phyloP scores from a whole-genome alignment of 192 early-diverging fungal genomes.

The Entomortierella parvispora region DNA sequence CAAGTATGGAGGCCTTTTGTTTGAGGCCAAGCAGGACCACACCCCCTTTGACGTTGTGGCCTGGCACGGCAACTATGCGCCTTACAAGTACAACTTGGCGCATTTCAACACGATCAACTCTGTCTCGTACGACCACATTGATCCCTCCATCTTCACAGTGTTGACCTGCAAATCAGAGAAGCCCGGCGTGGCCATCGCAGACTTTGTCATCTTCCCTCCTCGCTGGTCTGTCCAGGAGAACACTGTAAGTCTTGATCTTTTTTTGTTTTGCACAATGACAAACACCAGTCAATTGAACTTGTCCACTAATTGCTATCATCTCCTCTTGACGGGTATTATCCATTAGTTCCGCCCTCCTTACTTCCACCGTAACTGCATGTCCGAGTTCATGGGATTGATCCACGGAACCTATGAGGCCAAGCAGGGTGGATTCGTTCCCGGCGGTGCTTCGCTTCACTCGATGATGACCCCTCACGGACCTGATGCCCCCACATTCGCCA shows the following conservation, averaged over 20 bases:
- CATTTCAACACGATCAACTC: conserved; percentile 89
- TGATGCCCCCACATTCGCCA: conserved; percentile 80
- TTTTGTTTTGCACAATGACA: no score
- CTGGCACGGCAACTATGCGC: conserved; percentile 98
- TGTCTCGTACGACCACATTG: conserved; percentile 90
- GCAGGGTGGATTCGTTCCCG: conserved; percentile 89
- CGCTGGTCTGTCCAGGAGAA: conserved; percentile 91
- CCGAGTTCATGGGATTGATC: conserved; percentile 98
- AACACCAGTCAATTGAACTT: no score
- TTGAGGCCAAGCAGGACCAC: conserved; percentile 77
- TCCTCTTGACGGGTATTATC: neutral
- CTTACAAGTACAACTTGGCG: conserved; percentile 91
- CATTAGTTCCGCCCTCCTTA: conserved; percentile 88
- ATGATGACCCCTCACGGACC: conserved; percentile 95
- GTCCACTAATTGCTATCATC: neutral
- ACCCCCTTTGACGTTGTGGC: conserved; percentile 96
- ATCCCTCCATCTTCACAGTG: conserved; percentile 98
- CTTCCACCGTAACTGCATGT: conserved; percentile 98
- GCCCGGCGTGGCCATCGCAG: conserved; percentile 88
- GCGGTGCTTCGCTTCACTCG: conserved; percentile 87
- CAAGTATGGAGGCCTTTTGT: conserved; percentile 89
- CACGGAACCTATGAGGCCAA: conserved; percentile 94
- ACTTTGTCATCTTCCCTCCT: conserved; percentile 98
- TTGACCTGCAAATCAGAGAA: conserved; percentile 89
- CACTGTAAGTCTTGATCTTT: conserved; percentile 69